phyloP scores from a whole-genome alignment of 1,284 basidiomycete species.

The Malassezia globosa region DNA sequence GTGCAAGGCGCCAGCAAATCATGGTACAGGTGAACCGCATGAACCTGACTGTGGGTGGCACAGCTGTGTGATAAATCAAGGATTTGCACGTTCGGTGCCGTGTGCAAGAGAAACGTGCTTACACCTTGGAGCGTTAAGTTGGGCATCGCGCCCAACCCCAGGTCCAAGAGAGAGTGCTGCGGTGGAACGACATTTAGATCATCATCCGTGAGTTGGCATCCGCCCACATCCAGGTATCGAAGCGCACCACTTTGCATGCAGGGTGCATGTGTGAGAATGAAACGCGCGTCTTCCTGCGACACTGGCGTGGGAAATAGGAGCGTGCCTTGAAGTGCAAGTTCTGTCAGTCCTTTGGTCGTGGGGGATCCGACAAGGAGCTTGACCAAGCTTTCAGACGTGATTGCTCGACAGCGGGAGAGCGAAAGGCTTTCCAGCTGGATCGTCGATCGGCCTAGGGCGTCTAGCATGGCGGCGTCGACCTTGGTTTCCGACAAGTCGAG shows the following conservation, averaged over 20 bases:
- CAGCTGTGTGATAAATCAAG: slow-evolving; percentile 65
- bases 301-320: slow-evolving; percentile 73
- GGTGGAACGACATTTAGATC: slow-evolving; percentile 52
- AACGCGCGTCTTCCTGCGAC: slow-evolving; percentile 57
- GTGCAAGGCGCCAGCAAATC: slow-evolving; percentile 50
- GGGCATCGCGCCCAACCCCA: slow-evolving; percentile 65
- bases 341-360: slow-evolving; percentile 52
- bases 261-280: slow-evolving; percentile 64
- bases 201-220: slow-evolving; percentile 58
- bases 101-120: slow-evolving; percentile 59
- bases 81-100: slow-evolving; percentile 70
- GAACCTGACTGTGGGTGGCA: slow-evolving; percentile 49
- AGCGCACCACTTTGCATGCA: slow-evolving; percentile 68
- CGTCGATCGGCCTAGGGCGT: slow-evolving; percentile 56
- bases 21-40: slow-evolving; percentile 52
- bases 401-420: slow-evolving; percentile 66
- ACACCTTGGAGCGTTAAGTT: slow-evolving; percentile 60
- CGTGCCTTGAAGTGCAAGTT: slow-evolving; percentile 82
- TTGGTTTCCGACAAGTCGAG: slow-evolving; percentile 57
- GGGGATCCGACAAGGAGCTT: slow-evolving; percentile 29
- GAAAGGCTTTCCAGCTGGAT: slow-evolving; percentile 67
- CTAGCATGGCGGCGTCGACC: slow-evolving; percentile 64
- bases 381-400: slow-evolving; percentile 30
- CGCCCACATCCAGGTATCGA: slow-evolving; percentile 79
- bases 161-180: slow-evolving; percentile 61